Evolutionary conservation across 2,329 filamentous ascomycete genomes (phyloP).

Genomic region (Aplosporella prunicola): DNA sequence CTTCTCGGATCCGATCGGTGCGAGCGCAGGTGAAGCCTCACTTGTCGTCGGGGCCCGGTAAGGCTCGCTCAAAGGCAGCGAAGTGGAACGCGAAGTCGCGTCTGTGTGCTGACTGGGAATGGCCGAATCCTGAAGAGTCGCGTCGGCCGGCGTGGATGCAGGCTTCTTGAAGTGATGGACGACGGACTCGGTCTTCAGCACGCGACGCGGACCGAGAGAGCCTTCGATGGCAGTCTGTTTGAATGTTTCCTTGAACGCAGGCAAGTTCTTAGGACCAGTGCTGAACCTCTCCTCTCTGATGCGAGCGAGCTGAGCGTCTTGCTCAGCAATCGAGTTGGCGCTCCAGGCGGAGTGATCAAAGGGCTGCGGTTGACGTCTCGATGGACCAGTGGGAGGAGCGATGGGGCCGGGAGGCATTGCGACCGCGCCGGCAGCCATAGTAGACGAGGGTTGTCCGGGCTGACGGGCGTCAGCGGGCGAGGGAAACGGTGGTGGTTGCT

Average conservation of each 20-base stretch:
- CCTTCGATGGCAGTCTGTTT: constrained; percentile 7
- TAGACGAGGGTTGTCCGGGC: not conserved
- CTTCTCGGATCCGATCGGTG: constrained; percentile 8
- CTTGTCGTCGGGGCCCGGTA: not conserved
- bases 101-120: not conserved
- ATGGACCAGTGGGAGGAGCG: constrained; percentile 21
- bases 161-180: not conserved
- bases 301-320: constrained; percentile 3
- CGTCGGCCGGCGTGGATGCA: constrained; percentile 1
- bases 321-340: constrained; percentile 5
- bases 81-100: constrained; percentile 2
- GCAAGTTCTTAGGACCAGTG: constrained; percentile 1
- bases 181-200: constrained; percentile 6
- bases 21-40: constrained; percentile 1
- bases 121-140: not conserved
- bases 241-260: constrained; percentile 10
- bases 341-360: constrained; percentile 7
- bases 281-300: constrained; percentile 1
- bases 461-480: not conserved
- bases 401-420: constrained; percentile 19
- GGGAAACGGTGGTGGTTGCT: no score
- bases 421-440: constrained; percentile 6
- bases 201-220: constrained; percentile 3
- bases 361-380: constrained; percentile 15
- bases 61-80: constrained; percentile 4